Percentiles rank a stretch among this genome's conserved stretches.
Evolutionary conservation across 192 early-diverging fungal genomes (phyloP).

Genomic region (Coemansia sp.): DNA sequence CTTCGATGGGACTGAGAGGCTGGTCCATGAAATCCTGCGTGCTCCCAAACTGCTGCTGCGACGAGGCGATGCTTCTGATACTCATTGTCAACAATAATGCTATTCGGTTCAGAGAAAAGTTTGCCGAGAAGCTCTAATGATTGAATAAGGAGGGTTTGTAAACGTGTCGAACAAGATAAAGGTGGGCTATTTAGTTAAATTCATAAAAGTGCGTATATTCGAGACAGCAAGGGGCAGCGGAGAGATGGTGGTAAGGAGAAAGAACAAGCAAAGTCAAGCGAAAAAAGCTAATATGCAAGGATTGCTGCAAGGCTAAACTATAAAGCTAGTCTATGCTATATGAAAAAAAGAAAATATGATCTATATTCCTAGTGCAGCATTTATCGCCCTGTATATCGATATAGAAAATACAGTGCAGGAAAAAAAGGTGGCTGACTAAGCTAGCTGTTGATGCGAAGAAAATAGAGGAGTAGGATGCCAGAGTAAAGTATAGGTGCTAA

Average conservation of each 20-base stretch:
- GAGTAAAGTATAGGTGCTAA: not conserved
- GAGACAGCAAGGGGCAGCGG: not conserved
- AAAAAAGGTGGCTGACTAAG: constrained; percentile 7
- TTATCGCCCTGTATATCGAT: constrained; percentile 2
- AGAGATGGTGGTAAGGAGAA: no score
- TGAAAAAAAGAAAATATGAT: constrained; percentile 2
- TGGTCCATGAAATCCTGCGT: constrained; percentile 50
- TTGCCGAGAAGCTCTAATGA: not conserved
- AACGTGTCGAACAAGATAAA: not conserved
- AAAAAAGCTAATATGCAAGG: not conserved
- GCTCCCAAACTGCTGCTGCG: constrained; percentile 41
- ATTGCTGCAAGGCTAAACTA: constrained; percentile 9
- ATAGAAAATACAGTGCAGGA: not conserved
- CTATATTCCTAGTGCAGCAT: not conserved
- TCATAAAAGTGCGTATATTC: constrained; percentile 3
- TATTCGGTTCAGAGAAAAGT: not conserved
- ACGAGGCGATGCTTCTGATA: constrained; percentile 18
- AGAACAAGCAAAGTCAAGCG: no score
- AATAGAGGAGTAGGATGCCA: constrained; percentile 1
- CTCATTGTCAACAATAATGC: not conserved
- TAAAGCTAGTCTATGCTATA: constrained; percentile 3
- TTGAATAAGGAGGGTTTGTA: not conserved
- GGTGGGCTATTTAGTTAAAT: not conserved
- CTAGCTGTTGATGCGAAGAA: not conserved
- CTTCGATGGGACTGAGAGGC: constrained; percentile 34